Evolutionary conservation across 2,329 filamentous ascomycete species (phyloP), one percentile per base, ranked within the genome.

Genomic region (Pyrenochaeta sp.): DNA sequence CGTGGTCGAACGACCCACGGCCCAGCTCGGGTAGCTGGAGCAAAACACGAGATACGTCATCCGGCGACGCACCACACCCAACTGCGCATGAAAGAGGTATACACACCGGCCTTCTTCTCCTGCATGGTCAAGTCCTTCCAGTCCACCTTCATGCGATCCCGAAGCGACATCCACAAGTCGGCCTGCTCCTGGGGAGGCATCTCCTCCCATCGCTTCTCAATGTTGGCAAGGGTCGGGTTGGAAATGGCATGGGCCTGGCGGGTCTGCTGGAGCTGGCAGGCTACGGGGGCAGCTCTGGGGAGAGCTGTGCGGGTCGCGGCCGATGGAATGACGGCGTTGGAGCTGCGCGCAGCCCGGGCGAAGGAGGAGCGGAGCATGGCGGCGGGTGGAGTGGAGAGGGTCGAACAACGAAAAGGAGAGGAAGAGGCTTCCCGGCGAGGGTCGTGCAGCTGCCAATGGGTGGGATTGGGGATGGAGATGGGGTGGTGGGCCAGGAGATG

Each of bases 161-260:
- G 86, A 75, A 99, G 82, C 64, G 88, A 82, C 94, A 99, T 99
- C 94, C 94, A 99, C 67, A 99, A 81, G 73, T 99, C 94, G 61
- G 94, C 94, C 85, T 99, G 94, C 84, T 99, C 94, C 82, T 96
- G 91, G 57, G 94, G 90, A 48, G 93, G 92, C 89, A 97, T 92
- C 55, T 81, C 84, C 81, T 99, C 94, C 94, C 94, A 99, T 81
- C 94, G 84, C 87, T 96, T 96, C 86, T 99, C 94, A 72, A 99
- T 97, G 79, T 96, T 91, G 77, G 90, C 89, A 69, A 99, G 85
- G 47, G 90, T 96, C 63, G 95, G 94, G 81, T 96, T 97, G 71
- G 92, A 95, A 78, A 99, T 95, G 73, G 93, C 92, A 75, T 96
- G 91, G 63, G 89, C 89, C 65, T 88, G 84, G 67, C 81, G 79